Conservation (phyloP, 306 rosid species). For the Quercus suber region DNA sequence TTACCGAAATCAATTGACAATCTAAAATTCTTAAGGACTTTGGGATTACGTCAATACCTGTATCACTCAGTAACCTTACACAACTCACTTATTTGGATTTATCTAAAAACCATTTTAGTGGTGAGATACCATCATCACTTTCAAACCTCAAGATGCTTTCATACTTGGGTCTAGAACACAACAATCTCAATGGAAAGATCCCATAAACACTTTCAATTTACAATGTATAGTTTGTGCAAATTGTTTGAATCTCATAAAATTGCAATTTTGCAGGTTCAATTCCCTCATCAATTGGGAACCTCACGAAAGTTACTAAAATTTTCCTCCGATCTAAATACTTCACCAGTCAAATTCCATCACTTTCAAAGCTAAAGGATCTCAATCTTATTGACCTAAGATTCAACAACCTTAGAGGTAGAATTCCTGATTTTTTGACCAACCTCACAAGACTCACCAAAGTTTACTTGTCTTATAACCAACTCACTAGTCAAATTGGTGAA, state of each 20-base stretch:
- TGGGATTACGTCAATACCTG: neutral
- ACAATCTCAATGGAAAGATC: too few relatives aligned
- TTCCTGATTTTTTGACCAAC: too few relatives aligned
- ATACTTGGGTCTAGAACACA: rapidly evolving
- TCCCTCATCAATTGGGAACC: conserved; percentile 14
- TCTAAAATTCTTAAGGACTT: neutral
- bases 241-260: too few relatives aligned
- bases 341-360: conserved; percentile 9
- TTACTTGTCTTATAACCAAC: too few relatives aligned
- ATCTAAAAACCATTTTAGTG: neutral
- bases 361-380: conserved; percentile 7
- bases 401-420: neutral
- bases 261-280: neutral
- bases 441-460: too few relatives aligned
- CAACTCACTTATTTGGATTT: neutral
- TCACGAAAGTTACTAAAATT: neutral
- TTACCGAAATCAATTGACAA: neutral
- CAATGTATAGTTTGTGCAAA: too few relatives aligned
- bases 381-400: neutral
- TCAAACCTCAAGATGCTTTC: conserved; percentile 1
- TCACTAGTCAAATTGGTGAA: neutral
- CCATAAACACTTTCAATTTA: too few relatives aligned
- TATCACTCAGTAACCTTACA: neutral
- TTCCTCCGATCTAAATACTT: neutral
- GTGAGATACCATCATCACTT: neutral